These are phyloP conservation scores for Lotus japonicus DNA, from an alignment of 306 rosid genomes.

Conservation along the genomic window DNA sequence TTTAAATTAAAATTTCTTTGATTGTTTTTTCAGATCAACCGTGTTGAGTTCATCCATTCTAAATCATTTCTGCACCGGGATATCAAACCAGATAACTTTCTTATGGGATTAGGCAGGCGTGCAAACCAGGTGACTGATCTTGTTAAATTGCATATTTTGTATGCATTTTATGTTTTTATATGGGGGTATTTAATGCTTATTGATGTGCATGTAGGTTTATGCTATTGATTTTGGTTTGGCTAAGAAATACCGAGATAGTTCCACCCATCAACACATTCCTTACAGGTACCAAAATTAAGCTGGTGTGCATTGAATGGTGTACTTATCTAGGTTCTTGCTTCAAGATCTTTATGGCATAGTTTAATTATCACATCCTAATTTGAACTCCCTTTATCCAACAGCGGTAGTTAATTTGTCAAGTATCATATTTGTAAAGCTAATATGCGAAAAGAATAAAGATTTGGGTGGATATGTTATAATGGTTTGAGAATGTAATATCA, in stretches of 20 bases:
- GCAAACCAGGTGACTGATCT: constrained; percentile 69
- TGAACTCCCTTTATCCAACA: neutral
- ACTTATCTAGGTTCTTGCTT: constrained; percentile 3
- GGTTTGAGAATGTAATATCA: neutral
- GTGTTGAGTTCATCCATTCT: constrained; percentile 87
- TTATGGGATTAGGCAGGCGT: constrained; percentile 97
- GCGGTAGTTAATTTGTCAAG: neutral
- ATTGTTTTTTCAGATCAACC: constrained; percentile 57
- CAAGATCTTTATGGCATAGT: neutral
- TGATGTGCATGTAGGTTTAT: constrained; percentile 43
- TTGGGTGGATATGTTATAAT: neutral
- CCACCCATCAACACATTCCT: constrained; percentile 95
- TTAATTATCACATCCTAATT: neutral
- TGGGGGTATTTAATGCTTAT: constrained; percentile 18
- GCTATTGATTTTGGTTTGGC: constrained; percentile 95
- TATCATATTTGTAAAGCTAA: neutral
- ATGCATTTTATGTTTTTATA: neutral
- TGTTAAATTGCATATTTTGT: constrained; percentile 2
- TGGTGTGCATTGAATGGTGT: neutral
- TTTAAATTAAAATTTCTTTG: neutral
- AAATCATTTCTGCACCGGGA: constrained; percentile 94
- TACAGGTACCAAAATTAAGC: constrained; percentile 60
- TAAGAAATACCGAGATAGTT: constrained; percentile 85
- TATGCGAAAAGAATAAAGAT: neutral
- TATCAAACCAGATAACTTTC: constrained; percentile 95